Evolutionary conservation across 2,329 filamentous ascomycete species (phyloP).

Genomic region (Fusarium decemcellulare): DNA sequence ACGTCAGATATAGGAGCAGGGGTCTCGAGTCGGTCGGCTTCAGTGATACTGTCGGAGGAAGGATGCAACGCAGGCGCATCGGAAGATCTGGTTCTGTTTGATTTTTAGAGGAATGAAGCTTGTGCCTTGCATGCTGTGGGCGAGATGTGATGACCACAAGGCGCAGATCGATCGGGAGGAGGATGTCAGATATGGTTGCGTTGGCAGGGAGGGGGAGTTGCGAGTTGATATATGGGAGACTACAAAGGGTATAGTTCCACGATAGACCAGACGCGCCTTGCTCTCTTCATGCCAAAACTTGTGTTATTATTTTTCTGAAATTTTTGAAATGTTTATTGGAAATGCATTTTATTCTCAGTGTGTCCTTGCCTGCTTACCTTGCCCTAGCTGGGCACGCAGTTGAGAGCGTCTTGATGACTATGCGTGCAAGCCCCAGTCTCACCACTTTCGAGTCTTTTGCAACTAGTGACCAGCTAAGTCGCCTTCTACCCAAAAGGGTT

Average conservation of each 20-base stretch:
- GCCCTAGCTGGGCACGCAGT: no score
- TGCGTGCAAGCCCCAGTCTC: background rate
- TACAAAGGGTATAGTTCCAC: background rate
- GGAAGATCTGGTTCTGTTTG: constrained; percentile 7
- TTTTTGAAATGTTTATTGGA: no score
- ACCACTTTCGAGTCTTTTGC: background rate
- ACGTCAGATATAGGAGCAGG: background rate
- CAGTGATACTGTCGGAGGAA: background rate
- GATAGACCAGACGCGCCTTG: background rate
- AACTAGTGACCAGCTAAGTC: background rate
- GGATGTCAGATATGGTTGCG: background rate
- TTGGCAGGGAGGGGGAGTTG: background rate
- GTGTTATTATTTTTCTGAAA: background rate
- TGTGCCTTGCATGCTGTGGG: background rate
- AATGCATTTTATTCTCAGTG: no score
- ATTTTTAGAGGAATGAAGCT: background rate
- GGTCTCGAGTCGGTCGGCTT: background rate
- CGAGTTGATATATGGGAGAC: constrained; percentile 1
- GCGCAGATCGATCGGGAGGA: background rate
- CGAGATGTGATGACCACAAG: background rate
- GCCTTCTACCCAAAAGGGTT: constrained; percentile 17
- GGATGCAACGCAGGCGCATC: background rate
- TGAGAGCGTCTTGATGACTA: no score
- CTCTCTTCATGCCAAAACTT: background rate
- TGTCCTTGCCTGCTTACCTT: no score